Conservation (phyloP, 352 stramenopile species). For the Globisporangium yorkense region DNA sequence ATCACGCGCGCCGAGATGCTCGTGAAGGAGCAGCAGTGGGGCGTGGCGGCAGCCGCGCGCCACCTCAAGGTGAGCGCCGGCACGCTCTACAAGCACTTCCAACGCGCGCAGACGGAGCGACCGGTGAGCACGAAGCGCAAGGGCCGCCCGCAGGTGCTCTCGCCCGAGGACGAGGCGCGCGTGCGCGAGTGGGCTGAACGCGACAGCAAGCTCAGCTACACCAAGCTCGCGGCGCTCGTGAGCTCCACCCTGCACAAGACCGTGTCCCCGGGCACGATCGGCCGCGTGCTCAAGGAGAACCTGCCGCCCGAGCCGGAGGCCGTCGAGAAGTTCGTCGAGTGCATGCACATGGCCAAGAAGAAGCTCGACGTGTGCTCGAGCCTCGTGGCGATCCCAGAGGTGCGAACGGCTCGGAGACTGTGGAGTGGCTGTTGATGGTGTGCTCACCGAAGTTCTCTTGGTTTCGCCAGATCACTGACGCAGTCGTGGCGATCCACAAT, state of each 20-base stretch:
- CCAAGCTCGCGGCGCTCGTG: conserved; percentile 8
- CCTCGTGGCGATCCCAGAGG: not conserved
- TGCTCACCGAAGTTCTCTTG: not conserved
- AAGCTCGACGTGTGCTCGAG: conserved; percentile 7
- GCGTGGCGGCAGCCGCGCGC: conserved; percentile 4
- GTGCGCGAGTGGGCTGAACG: conserved; percentile 4
- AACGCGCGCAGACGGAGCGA: conserved; percentile 4
- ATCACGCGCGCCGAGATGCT: conserved; percentile 9
- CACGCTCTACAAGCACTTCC: conserved; percentile 11
- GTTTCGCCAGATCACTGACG: not conserved
- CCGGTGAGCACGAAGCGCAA: conserved; percentile 7
- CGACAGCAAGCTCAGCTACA: conserved; percentile 8
- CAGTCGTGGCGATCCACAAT: conserved; percentile 1
- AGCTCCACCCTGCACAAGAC: conserved; percentile 4
- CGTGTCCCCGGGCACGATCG: conserved; percentile 8
- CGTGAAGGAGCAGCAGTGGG: conserved; percentile 9
- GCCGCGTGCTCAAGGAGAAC: conserved; percentile 6
- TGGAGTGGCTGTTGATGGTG: not conserved
- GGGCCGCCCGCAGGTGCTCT: conserved; percentile 5
- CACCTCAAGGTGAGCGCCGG: conserved; percentile 11
- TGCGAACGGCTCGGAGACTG: not conserved
- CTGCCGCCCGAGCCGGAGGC: conserved; percentile 5
- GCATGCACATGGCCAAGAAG: conserved; percentile 9
- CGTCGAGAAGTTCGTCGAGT: conserved; percentile 6
- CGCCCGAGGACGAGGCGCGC: conserved; percentile 4